Base-by-base conservation (phyloP, 164 flowering plant species). In the Hamamelis virginiana region DNA sequence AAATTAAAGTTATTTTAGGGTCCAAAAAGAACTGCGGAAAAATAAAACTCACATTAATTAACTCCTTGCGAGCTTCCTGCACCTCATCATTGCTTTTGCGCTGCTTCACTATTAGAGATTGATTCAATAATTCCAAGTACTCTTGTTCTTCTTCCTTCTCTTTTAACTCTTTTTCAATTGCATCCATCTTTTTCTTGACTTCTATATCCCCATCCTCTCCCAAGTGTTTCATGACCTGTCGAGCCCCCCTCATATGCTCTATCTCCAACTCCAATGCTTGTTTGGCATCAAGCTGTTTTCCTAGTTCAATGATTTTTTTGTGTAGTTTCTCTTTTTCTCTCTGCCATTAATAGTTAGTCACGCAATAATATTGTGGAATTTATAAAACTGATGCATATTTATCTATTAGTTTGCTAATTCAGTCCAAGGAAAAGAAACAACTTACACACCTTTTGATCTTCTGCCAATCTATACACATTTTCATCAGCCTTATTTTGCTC, bases 251-350 rank as follows among this genome's bases (percentile, higher is more conserved):
- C 79, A 86, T 26, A 6, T 79, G 83, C 79, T 90, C 80, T 64
- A 92, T 87, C 73, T 92, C 89, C 71, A 94, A 74, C 68, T 91
- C 89, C 62, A 94, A 43, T 13, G 85, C 87, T 77, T 92, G 98
- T 70, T 87, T 88, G 5, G 79, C 83, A 79, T 94, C 91, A 66
- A 92, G 82, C 61, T 82, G 68, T 74, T 78, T 77, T 76, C 90
- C 84, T 65, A 90, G 78, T 18, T 82, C 80, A 46, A 86, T 55
- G 18, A 88, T 83, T 77, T 67, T 80, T 38, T 69, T 61, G 48
- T 78, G 84, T 28, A 88, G 85, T 14, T 77, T 60, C 69, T 92
- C 89, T 69, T 84, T 90, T 69, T 85, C 82, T 57, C 62, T 83
- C 97, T 94, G 87, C 27, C 67, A 74, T 33, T 19, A 48, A 65